Base-by-base conservation (phyloP, 148 eudicot genomes). In the Dysphania ambrosioides region DNA sequence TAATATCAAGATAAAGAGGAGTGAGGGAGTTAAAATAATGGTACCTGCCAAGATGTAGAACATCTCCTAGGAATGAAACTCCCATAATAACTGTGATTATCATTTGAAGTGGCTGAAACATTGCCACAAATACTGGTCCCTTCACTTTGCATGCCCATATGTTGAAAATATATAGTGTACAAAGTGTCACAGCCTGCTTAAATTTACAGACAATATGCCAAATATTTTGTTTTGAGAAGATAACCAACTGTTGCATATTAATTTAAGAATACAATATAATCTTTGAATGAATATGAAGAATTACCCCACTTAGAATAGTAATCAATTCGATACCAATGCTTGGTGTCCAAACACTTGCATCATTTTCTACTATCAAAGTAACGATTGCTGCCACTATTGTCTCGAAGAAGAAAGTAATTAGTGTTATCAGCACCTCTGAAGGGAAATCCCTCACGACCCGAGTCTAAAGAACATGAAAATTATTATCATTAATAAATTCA, bases 371-470 rank as follows among this genome's bases (percentile, higher is more conserved):
- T 42, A 85, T 31, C 10, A 85, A 32, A 66, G 85, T 75, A 4
- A 85, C 65, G 4, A 77, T 8, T 3, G 65, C 83, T 12, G 81
- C 80, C 44, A 75, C 66, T 34, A 68, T 51, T 8, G 79, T 67
- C 42, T 72, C 71, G 36, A 79, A 82, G 70, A 74, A 51, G 66
- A 79, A 74, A n/a, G 68, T 66, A 16, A 85, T 44, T 5, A 77
- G 16, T 44, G 79, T 75, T 35, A 85, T 79, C 42, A 77, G 21
- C 66, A 85, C 68, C 56, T 77, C 83, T 8, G 83, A 80, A 12
- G 71, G 79, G 12, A 77, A 85, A 70, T 85, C 85, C 70, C 81
- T 79, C 13, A 71, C 70, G 12, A 82, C 53, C 85, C 83, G 77
- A 7, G 87, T 72, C 85, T 85, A 63, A 19, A 7, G 51, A 47